Evolutionary conservation across 2,329 filamentous ascomycete genomes (phyloP).

Genomic region (Emericellopsis cladophorae): DNA sequence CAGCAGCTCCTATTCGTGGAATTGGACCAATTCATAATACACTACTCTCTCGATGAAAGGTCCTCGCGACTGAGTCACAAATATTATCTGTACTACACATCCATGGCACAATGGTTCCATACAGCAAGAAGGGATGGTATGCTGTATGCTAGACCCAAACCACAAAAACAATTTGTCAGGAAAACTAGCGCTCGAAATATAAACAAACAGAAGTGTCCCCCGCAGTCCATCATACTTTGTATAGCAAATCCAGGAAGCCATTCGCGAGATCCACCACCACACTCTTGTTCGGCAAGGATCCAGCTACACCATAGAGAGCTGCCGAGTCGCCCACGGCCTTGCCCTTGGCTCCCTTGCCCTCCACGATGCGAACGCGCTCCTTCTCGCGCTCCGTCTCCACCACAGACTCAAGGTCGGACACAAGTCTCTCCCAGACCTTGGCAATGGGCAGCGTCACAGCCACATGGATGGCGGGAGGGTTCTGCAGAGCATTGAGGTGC

Average conservation of each 20-base stretch:
- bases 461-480: conserved; percentile 83
- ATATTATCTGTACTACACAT: too few relatives aligned
- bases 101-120: too few relatives aligned
- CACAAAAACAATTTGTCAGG: not conserved
- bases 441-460: conserved; percentile 83
- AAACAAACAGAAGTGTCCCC: not conserved
- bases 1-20: too few relatives aligned
- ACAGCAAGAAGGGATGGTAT: too few relatives aligned
- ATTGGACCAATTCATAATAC: too few relatives aligned
- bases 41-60: too few relatives aligned
- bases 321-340: conserved; percentile 67
- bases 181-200: too few relatives aligned
- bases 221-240: conserved; percentile 53
- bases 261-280: conserved; percentile 82
- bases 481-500: conserved; percentile 92
- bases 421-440: conserved; percentile 66
- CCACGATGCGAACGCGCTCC: conserved; percentile 57
- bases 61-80: too few relatives aligned
- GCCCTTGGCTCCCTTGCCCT: conserved; percentile 53
- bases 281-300: conserved; percentile 88
- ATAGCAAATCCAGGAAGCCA: conserved; percentile 85
- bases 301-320: conserved; percentile 88
- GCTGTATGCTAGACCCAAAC: not conserved
- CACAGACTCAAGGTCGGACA: conserved; percentile 57
- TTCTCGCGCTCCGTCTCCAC: conserved; percentile 68